These are phyloP conservation scores for Murraya koenigii DNA, from an alignment of 345 rosid species.

Conservation along the genomic window DNA sequence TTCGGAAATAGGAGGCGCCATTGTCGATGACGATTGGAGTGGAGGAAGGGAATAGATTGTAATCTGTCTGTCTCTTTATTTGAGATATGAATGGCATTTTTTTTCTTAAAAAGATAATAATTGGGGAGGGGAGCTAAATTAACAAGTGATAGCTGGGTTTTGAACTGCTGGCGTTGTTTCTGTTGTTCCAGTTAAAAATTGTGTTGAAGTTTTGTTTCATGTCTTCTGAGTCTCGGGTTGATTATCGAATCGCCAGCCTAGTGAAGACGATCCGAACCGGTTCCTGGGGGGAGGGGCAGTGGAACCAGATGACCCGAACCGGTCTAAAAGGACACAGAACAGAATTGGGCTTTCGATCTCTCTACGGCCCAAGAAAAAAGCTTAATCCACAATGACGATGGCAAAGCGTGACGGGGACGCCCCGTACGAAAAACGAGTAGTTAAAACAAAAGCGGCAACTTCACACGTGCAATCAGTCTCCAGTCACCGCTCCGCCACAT, in stretches of 20 bases:
- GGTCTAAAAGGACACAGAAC: background rate
- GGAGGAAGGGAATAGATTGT: slow-evolving; percentile 53
- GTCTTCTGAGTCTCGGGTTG: no score
- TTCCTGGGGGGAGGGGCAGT: no score
- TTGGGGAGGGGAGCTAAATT: no score
- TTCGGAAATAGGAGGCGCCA: slow-evolving; percentile 94
- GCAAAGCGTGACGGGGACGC: background rate
- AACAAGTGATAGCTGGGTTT: slow-evolving; percentile 4
- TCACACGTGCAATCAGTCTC: background rate
- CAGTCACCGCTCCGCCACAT: no score
- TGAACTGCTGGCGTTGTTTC: background rate
- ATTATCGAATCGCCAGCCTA: no score
- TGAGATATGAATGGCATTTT: slow-evolving; percentile 62
- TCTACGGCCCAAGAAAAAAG: background rate
- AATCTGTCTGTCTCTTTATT: slow-evolving; percentile 73
- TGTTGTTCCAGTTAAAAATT: no score
- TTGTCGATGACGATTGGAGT: slow-evolving; percentile 95
- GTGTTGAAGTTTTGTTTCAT: no score
- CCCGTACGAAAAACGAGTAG: background rate
- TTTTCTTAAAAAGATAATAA: background rate
- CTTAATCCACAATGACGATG: background rate
- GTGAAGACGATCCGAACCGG: background rate
- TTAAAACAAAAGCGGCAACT: background rate
- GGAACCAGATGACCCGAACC: background rate
- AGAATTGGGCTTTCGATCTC: background rate